Base-by-base conservation (phyloP, 306 rosid species). In the Cicer cuneatum region DNA sequence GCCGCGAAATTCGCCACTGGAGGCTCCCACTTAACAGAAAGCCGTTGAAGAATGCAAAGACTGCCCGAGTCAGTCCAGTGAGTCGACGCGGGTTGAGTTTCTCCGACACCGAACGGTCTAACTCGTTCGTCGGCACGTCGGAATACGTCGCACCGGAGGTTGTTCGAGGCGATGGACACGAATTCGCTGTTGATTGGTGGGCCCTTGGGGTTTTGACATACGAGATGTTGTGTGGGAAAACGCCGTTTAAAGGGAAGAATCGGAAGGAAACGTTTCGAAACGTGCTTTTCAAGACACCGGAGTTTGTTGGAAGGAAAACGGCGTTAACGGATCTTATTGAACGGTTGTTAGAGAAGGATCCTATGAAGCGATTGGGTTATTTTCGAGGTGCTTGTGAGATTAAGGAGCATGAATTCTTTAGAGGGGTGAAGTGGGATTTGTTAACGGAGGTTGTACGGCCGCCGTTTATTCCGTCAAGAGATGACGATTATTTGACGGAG, bases 101-200 rank as follows among this genome's bases (percentile, higher is more conserved):
- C 72, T 68, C 85, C 0, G 78, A 83, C 72, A 96, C 93, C 1
- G 99, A 92, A 47, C 77, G 93, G 1, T 92, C 97, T 7, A 85
- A 90, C 82, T 94, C 99, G 54, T 90, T 94, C 68, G 99, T 94
- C 35, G 99, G 99, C 2, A 94, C 99, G 2, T 96, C 89, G 68
- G 99, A 94, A 69, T 94, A 94, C 83, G 96, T 94, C 8, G 78
- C 99, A 3, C 99, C 99, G 8, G 99, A 92, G 85, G 87, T 94
- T 1, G 84, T 94, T 0, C 86, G 93, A 4, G 99, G 97, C 4
- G 96, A 92, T 0, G 99, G 99, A 0, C 99, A 94, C 71, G 99
- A 90, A 77, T 94, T 94, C 74, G 87, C 97, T 14, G 99, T 94
- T 0, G 99, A 94, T 52, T 94, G 96, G 96, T 94, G 99, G 99